phyloP scores from a whole-genome alignment of 1,284 basidiomycete species.

The Ganoderma multipileum region DNA sequence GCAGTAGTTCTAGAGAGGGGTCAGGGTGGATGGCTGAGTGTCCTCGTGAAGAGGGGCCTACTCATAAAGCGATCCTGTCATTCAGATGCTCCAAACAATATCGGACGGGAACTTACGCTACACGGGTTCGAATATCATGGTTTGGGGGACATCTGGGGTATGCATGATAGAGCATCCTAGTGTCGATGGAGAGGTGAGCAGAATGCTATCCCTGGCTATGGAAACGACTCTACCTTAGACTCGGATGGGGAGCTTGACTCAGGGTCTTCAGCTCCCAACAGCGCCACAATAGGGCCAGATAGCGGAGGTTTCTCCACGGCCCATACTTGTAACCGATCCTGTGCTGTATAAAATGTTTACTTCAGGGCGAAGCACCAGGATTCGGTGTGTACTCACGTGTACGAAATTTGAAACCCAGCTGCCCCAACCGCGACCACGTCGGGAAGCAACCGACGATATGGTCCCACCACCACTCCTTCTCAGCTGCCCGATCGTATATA shows the following conservation, averaged over 20 bases:
- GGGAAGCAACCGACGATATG: not conserved
- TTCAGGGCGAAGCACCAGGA: not conserved
- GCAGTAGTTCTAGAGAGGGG: too few relatives aligned
- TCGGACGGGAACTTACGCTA: too few relatives aligned
- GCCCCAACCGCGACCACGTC: not conserved
- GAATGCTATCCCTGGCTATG: not conserved
- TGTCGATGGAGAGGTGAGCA: too few relatives aligned
- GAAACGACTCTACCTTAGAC: not conserved
- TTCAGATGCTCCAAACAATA: too few relatives aligned
- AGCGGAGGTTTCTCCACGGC: not conserved
- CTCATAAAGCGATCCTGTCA: too few relatives aligned
- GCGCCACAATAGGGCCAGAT: not conserved
- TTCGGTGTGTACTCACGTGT: not conserved
- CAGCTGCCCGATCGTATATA: not conserved
- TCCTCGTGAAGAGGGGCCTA: too few relatives aligned
- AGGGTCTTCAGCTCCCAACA: not conserved
- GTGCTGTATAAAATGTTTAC: not conserved
- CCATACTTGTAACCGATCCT: not conserved
- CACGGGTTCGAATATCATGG: too few relatives aligned
- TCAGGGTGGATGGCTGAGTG: too few relatives aligned
- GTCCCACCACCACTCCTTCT: not conserved
- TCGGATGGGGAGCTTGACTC: not conserved
- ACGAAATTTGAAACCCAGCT: not conserved
- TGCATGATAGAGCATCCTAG: too few relatives aligned
- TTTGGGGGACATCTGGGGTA: too few relatives aligned